These are phyloP conservation scores for Fonsecaea nubica DNA, from an alignment of 2,329 filamentous ascomycete species.

Conservation along the genomic window DNA sequence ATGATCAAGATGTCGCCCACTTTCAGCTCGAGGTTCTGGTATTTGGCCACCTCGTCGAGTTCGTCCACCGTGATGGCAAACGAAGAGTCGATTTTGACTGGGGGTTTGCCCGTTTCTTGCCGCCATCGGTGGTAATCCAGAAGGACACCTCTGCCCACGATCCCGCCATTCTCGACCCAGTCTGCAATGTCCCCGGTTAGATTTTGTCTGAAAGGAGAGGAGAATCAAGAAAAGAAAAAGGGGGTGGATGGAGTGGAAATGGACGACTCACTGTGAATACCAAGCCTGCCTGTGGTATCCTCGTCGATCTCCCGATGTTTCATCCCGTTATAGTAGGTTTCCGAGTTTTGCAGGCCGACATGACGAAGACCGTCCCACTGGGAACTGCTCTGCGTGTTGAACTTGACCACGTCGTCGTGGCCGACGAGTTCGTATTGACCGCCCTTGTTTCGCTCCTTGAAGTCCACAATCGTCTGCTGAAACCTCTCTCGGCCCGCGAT, in stretches of 20 bases:
- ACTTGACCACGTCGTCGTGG: slow-evolving; percentile 30
- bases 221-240: too few relatives aligned
- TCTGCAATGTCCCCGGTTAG: slow-evolving; percentile 37
- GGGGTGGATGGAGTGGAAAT: neutral
- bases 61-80: slow-evolving; percentile 39
- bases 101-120: slow-evolving; percentile 43
- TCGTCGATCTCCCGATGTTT: slow-evolving; percentile 16
- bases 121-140: slow-evolving; percentile 54
- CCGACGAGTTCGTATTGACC: slow-evolving; percentile 6
- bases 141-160: slow-evolving; percentile 54
- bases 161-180: slow-evolving; percentile 48
- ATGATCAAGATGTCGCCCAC: slow-evolving; percentile 37
- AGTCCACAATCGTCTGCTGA: slow-evolving; percentile 36
- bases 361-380: slow-evolving; percentile 35
- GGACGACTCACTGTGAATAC: slow-evolving; percentile 17
- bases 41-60: slow-evolving; percentile 25
- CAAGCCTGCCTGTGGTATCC: neutral
- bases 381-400: slow-evolving; percentile 30
- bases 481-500: slow-evolving; percentile 43
- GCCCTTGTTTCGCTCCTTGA: slow-evolving; percentile 14
- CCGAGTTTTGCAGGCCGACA: slow-evolving; percentile 19
- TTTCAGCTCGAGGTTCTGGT: slow-evolving; percentile 31
- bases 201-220: neutral
- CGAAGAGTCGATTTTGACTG: slow-evolving; percentile 48
- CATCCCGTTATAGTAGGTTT: slow-evolving; percentile 16